Evolutionary conservation across 2,329 filamentous ascomycete genomes (phyloP).

Genomic region (Fusarium sp.): DNA sequence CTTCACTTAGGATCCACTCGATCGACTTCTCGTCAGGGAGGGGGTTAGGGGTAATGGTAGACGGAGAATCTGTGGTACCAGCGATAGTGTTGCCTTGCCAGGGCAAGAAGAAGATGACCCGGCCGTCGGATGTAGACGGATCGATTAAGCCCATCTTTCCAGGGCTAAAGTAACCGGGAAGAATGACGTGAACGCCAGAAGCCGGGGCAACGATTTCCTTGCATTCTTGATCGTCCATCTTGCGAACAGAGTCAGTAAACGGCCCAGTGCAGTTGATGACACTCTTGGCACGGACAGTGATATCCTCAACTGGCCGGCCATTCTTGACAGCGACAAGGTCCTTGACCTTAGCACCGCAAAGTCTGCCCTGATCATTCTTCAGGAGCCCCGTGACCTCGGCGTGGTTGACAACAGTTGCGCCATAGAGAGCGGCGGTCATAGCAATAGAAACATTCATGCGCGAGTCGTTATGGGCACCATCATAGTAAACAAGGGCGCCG

Average conservation of each 20-base stretch:
- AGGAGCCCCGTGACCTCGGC: constrained; percentile 79
- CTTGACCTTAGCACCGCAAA: constrained; percentile 77
- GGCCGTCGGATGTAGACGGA: constrained; percentile 84
- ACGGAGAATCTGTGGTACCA: constrained; percentile 84
- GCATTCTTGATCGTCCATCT: constrained; percentile 78
- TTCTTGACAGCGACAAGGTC: constrained; percentile 74
- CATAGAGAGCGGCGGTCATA: constrained; percentile 89
- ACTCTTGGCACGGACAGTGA: constrained; percentile 79
- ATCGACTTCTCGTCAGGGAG: constrained; percentile 85
- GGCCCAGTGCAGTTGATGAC: constrained; percentile 90
- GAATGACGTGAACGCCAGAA: constrained; percentile 85
- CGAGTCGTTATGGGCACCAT: constrained; percentile 91
- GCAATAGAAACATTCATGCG: constrained; percentile 91
- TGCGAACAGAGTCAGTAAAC: constrained; percentile 85
- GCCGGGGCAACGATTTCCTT: constrained; percentile 85
- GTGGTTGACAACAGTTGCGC: constrained; percentile 83
- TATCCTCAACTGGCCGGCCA: constrained; percentile 66
- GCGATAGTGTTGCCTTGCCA: constrained; percentile 95
- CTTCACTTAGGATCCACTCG: constrained; percentile 86
- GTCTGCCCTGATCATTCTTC: constrained; percentile 75
- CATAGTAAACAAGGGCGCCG: constrained; percentile 88
- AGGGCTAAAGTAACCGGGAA: constrained; percentile 87
- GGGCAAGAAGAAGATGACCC: constrained; percentile 92
- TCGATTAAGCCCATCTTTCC: constrained; percentile 89
- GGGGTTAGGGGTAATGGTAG: constrained; percentile 75